Conservation (phyloP, 495 filamentous ascomycete genomes). For the Tuber umbilicatum region DNA sequence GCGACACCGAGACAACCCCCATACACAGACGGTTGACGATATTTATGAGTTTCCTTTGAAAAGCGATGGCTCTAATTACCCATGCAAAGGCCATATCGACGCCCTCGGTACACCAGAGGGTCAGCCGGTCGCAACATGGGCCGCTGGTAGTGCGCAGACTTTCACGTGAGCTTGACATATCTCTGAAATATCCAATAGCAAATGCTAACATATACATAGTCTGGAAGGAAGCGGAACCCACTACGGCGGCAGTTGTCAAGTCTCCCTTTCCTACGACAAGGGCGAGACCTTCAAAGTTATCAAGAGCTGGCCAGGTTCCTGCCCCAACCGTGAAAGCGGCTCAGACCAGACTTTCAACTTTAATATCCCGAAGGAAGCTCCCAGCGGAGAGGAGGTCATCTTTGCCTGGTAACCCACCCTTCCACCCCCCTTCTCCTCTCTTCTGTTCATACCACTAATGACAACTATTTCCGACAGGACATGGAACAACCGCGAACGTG, state of each 20-base stretch:
- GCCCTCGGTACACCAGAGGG: slow-evolving; percentile 48
- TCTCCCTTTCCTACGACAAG: slow-evolving; percentile 57
- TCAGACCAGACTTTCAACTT: slow-evolving; percentile 52
- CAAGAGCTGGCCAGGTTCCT: slow-evolving; percentile 58
- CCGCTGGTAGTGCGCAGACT: slow-evolving; percentile 53
- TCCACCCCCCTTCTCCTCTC: too few species aligned
- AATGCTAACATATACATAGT: slow-evolving; percentile 11
- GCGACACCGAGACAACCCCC: slow-evolving; percentile 39
- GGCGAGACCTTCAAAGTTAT: slow-evolving; percentile 59
- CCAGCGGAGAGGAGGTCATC: slow-evolving; percentile 52
- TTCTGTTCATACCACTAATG: neutral
- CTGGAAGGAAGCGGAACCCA: slow-evolving; percentile 54
- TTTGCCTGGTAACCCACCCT: slow-evolving; percentile 56
- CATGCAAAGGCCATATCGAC: slow-evolving; percentile 60
- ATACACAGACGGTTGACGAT: slow-evolving; percentile 27
- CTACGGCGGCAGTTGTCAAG: slow-evolving; percentile 60
- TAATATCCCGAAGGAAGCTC: slow-evolving; percentile 56
- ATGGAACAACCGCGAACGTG: slow-evolving; percentile 58
- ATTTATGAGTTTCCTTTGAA: slow-evolving; percentile 47
- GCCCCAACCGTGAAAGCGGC: slow-evolving; percentile 45
- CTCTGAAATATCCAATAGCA: slow-evolving; percentile 1
- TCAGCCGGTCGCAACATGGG: slow-evolving; percentile 47
- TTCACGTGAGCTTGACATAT: slow-evolving; percentile 43
- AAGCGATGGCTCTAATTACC: slow-evolving; percentile 50
- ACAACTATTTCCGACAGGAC: slow-evolving; percentile 13